phyloP scores from a whole-genome alignment of 257 asterid genomes.

The Misopates orontium region DNA sequence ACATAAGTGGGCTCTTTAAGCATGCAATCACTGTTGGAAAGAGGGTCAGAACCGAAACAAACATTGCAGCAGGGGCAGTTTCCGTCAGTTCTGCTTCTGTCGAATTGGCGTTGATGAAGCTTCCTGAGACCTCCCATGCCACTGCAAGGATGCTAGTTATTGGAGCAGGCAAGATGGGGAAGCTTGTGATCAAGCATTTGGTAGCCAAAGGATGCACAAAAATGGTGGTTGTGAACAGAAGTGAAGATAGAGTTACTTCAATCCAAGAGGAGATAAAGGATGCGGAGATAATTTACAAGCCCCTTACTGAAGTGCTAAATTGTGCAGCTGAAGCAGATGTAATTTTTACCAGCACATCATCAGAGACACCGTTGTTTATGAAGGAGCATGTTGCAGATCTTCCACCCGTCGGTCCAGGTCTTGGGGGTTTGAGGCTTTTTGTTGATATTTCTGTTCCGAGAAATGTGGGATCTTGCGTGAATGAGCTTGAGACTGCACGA shows the following conservation, averaged over 20 bases:
- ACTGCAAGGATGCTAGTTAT: conserved; percentile 71
- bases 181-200: conserved; percentile 95
- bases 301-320: conserved; percentile 58
- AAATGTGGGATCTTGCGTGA: conserved; percentile 79
- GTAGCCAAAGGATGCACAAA: conserved; percentile 86
- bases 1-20: conserved; percentile 90
- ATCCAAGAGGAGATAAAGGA: conserved; percentile 74
- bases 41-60: conserved; percentile 87
- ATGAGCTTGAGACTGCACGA: conserved; percentile 60
- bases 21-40: conserved; percentile 94
- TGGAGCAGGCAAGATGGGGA: conserved; percentile 98
- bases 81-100: conserved; percentile 98
- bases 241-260: conserved; percentile 70
- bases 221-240: conserved; percentile 85
- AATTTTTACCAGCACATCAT: conserved; percentile 81
- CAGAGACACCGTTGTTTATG: conserved; percentile 64
- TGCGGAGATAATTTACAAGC: conserved; percentile 68
- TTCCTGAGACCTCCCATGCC: conserved; percentile 66
- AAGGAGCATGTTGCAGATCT: conserved; percentile 64
- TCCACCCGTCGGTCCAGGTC: conserved; percentile 44
- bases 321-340: conserved; percentile 82
- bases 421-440: conserved; percentile 69
- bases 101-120: conserved; percentile 86
- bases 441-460: conserved; percentile 91
- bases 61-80: conserved; percentile 92